These are phyloP conservation scores for Solanum chaucha DNA, from an alignment of 257 asterid species.

Conservation along the genomic window DNA sequence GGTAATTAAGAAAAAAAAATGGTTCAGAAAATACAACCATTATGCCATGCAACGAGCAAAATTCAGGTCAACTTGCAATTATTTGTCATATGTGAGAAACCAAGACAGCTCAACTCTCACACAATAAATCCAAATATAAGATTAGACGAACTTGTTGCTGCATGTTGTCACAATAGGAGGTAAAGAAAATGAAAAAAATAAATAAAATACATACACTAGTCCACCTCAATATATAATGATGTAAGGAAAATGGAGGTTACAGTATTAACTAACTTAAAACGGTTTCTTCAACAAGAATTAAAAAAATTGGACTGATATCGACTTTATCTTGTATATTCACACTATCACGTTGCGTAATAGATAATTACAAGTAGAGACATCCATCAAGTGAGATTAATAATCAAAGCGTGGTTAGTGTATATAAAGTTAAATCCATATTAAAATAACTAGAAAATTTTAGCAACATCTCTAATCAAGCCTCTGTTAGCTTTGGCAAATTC, in stretches of 20 bases:
- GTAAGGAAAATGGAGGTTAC: background rate
- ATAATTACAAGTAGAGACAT: background rate
- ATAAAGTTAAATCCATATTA: background rate
- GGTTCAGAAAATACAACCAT: background rate
- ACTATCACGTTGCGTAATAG: background rate
- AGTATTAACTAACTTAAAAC: background rate
- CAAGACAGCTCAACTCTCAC: conserved; percentile 1
- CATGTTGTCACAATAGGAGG: background rate
- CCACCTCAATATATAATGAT: background rate
- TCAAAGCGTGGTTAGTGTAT: background rate
- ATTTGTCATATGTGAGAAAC: background rate
- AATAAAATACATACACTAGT: background rate
- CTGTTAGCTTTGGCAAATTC: conserved; percentile 57
- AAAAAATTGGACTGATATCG: too few relatives aligned
- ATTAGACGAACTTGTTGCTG: background rate
- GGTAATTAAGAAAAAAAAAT: background rate
- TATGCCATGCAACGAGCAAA: background rate
- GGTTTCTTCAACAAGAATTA: background rate
- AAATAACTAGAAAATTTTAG: conserved; percentile 49
- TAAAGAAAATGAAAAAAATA: background rate
- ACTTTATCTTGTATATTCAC: background rate
- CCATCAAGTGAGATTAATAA: background rate
- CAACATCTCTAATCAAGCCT: conserved; percentile 70
- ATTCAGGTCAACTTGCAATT: conserved; percentile 4
- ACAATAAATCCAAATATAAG: background rate